Conservation (phyloP, 2,329 filamentous ascomycete species). For the Penicillium sp. region DNA sequence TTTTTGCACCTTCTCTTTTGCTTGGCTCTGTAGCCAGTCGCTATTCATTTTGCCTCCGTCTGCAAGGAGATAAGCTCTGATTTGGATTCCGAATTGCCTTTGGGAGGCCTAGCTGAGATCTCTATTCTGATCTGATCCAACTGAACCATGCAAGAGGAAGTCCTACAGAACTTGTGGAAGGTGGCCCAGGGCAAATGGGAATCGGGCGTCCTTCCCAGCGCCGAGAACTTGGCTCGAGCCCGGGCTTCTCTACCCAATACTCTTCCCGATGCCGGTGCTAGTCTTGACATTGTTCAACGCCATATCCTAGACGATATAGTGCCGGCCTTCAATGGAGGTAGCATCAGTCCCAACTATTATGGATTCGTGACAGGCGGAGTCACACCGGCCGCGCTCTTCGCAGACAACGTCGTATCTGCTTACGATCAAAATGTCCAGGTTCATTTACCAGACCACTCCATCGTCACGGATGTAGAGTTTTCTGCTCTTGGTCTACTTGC, state of each 20-base stretch:
- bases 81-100: neutral
- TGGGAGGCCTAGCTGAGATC: too few relatives aligned
- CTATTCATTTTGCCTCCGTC: neutral
- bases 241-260: slow-evolving; percentile 29
- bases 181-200: slow-evolving; percentile 27
- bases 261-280: slow-evolving; percentile 28
- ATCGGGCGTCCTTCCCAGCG: slow-evolving; percentile 30
- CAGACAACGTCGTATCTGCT: slow-evolving; percentile 75
- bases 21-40: neutral
- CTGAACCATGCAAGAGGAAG: slow-evolving; percentile 15
- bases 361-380: slow-evolving; percentile 82
- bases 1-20: too few relatives aligned
- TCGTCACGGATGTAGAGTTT: slow-evolving; percentile 72
- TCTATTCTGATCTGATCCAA: too few relatives aligned
- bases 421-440: slow-evolving; percentile 81
- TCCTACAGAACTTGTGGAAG: slow-evolving; percentile 30
- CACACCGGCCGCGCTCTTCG: slow-evolving; percentile 72
- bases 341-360: slow-evolving; percentile 66
- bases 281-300: slow-evolving; percentile 28
- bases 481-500: slow-evolving; percentile 64
- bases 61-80: neutral
- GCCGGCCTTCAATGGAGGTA: slow-evolving; percentile 60
- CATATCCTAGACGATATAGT: slow-evolving; percentile 42
- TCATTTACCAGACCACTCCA: slow-evolving; percentile 69
- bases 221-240: slow-evolving; percentile 28